Conservation (phyloP, 2,329 filamentous ascomycete species). For the Botryotinia narcissicola region DNA sequence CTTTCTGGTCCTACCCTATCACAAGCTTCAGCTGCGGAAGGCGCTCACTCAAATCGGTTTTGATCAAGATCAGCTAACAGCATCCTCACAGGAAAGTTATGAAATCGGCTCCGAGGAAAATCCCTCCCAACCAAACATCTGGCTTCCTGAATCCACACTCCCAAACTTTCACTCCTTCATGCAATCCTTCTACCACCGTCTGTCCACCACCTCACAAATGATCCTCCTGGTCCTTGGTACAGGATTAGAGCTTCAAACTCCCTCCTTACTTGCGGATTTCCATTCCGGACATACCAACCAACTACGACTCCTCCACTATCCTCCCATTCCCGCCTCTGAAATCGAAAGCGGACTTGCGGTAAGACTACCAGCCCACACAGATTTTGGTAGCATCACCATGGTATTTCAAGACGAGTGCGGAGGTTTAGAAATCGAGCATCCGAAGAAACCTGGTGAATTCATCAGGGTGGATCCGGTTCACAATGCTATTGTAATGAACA, state of each 20-base stretch:
- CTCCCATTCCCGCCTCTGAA: constrained; percentile 46
- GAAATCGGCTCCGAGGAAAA: constrained; percentile 51
- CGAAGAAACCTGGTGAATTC: constrained; percentile 41
- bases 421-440: constrained; percentile 50
- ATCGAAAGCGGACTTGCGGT: constrained; percentile 44
- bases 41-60: not conserved
- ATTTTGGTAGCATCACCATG: constrained; percentile 52
- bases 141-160: constrained; percentile 46
- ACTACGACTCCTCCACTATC: constrained; percentile 59
- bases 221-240: constrained; percentile 47
- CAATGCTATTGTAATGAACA: constrained; percentile 48
- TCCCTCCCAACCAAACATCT: constrained; percentile 48
- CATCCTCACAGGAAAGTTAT: constrained; percentile 46
- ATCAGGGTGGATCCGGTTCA: constrained; percentile 43
- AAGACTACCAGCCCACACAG: constrained; percentile 51
- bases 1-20: not conserved
- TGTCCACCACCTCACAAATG: constrained; percentile 44
- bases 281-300: constrained; percentile 58
- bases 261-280: constrained; percentile 46
- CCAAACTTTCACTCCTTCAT: constrained; percentile 50
- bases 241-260: constrained; percentile 47
- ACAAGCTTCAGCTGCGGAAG: not conserved
- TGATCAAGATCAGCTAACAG: not conserved
- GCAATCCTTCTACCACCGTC: constrained; percentile 49
- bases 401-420: constrained; percentile 53